Percentiles rank a stretch among this genome's conserved stretches.
Conservation (phyloP, 2,329 filamentous ascomycete genomes). For the Epichloe amarillans region DNA sequence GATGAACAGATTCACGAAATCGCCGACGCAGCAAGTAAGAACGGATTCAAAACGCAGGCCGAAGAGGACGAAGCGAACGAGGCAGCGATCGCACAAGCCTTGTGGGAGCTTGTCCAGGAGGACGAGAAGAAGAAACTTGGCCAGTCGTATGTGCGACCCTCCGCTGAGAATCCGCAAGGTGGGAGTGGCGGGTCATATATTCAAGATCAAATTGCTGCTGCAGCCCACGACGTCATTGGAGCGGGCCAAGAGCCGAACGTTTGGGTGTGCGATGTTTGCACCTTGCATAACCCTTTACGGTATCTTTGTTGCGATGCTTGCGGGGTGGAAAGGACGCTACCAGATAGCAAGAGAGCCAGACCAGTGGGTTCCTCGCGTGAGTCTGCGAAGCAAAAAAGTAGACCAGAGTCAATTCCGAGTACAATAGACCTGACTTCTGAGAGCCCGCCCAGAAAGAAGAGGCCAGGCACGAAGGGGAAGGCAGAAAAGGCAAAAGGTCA, state of each 20-base stretch:
- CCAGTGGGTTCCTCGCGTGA: slow-evolving; percentile 1
- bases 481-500: slow-evolving; percentile 2
- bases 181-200: slow-evolving; percentile 19
- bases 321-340: slow-evolving; percentile 24
- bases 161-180: slow-evolving; percentile 16
- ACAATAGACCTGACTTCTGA: slow-evolving; percentile 22
- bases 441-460: slow-evolving; percentile 15
- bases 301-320: slow-evolving; percentile 46
- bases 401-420: slow-evolving; percentile 7
- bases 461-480: slow-evolving; percentile 1
- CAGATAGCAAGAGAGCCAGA: slow-evolving; percentile 6
- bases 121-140: slow-evolving; percentile 45
- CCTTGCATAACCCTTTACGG: slow-evolving; percentile 38
- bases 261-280: slow-evolving; percentile 45
- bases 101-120: slow-evolving; percentile 78
- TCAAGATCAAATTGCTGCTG: slow-evolving; percentile 7
- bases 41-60: slow-evolving; percentile 70
- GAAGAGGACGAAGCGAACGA: slow-evolving; percentile 87
- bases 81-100: slow-evolving; percentile 67
- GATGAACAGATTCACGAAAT: slow-evolving; percentile 54
- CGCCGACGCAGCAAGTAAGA: slow-evolving; percentile 47
- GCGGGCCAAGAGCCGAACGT: slow-evolving; percentile 8
- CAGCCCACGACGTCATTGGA: neutral
- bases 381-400: slow-evolving; percentile 7
- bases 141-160: slow-evolving; percentile 35